Base-by-base conservation (phyloP, 225 moss, liverwort and hornwort species). In the Thuidium tamariscinum region DNA sequence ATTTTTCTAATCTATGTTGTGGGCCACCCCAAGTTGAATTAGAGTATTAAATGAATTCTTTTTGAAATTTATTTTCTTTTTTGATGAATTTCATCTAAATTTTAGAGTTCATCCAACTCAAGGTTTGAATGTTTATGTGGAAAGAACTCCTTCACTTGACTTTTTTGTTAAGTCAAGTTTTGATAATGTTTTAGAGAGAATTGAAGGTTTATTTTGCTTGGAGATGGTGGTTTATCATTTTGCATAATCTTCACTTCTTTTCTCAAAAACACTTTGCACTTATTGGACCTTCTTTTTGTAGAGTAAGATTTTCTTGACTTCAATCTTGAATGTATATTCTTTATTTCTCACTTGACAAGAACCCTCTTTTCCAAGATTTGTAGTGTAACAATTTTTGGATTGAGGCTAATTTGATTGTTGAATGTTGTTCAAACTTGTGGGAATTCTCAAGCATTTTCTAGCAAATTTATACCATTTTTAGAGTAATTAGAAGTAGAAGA, bases 1-100 rank as follows among this genome's bases (percentile, higher is more conserved):
- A 22, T 37, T 67, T 37, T 37, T 1, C 0, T 67, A 22, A 0
- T 39, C 17, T 37, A 11, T 2, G 0, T 0, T 34, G 1, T 64
- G 0, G 34, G 14, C 64, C 34, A 17, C 64, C 5, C 2, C 3
- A 9, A 1, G 1, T 64, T 1, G 1, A 64, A 64, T 34, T 17
- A 34, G 18, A 64, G 2, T 34, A 1, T 64, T 34, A 64, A 64
- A 9, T 63, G 5, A 18, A 34, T 9, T 29, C 18, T 64, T 18
- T 4, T 17, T 1, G 10, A 5, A 64, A 0, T 0, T 34, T 30
- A 64, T 64, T 2, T 64, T 64, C 17, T 2, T 34, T 34, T 34
- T 64, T 2, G 3, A 64, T 9, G 34, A 34, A 1, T 63, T 16
- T 63, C 63, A 63, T 63, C 2, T 4, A 16, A 34, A 64, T 34